Evolutionary conservation across 2,329 filamentous ascomycete genomes (phyloP), one percentile per base, ranked within the genome.

Genomic region (Trichoderma sp.): DNA sequence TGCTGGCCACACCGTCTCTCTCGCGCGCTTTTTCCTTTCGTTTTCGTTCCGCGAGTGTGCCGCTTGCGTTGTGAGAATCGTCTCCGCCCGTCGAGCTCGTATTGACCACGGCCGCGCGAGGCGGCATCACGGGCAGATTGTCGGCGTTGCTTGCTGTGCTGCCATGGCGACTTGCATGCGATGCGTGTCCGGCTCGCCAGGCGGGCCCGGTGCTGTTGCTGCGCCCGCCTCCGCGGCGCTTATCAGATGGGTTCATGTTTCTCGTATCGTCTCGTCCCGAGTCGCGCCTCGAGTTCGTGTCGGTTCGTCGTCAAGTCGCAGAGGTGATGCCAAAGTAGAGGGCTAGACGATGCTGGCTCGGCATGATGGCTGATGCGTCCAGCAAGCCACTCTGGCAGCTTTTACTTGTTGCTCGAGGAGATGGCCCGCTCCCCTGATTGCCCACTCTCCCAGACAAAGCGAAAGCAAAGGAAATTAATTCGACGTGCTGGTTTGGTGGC

Each of bases 181-280:
- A 68, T 34, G 74, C 62, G 4, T 72, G 68, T n/a, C 58, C 68
- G 6, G 76, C 68, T 43, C 75, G 76, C 69, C 75, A 74, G 71
- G 73, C 71, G 72, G 76, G 76, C 73, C 59, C 62, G 36, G 55
- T 61, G 59, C 68, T 66, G 39, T 74, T 77, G 71, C 71, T 64
- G 55, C 74, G 73, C 69, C 77, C 78, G 66, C 75, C 77, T 69
- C 77, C 80, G 73, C 84, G 83, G 76, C 84, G 84, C 78, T 84
- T 86, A 72, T 86, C 83, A 61, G 83, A 78, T 58, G 79, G 75
- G 73, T 80, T 82, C 83, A 85, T 85, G 47, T 59, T 17, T 20
- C 53, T 26, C 32, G 50, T 47, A 17, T 20, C 43, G 43, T 50
- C 9, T 20, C 43, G 43, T 23, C 43, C 17, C 30, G 20, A 30